These are phyloP conservation scores for Phyllosticta capitalensis DNA, from an alignment of 2,329 filamentous ascomycete genomes.

Conservation along the genomic window DNA sequence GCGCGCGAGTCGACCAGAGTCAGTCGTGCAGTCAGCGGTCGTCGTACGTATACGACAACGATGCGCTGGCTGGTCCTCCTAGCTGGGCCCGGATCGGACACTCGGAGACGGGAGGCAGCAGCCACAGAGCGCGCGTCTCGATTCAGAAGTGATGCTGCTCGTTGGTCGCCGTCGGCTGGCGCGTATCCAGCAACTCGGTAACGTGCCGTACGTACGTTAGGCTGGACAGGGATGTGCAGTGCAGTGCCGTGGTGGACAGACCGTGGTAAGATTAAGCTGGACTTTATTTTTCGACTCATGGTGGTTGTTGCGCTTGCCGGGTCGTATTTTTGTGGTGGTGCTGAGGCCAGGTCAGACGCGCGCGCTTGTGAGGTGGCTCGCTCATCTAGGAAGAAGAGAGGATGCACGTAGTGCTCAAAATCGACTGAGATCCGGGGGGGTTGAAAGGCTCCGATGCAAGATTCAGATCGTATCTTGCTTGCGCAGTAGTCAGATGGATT, in stretches of 20 bases:
- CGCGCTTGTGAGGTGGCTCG: too few relatives aligned
- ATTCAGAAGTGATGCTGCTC: neutral
- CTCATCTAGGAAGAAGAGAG: neutral
- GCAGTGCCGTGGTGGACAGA: neutral
- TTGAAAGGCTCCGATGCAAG: neutral
- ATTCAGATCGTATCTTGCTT: neutral
- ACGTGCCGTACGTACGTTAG: neutral
- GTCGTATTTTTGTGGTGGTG: neutral
- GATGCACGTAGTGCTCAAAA: neutral
- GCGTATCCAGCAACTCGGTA: neutral
- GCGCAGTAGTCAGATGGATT: too few relatives aligned
- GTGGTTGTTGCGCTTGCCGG: neutral
- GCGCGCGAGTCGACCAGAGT: neutral
- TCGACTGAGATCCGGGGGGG: neutral
- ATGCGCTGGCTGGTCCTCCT: neutral
- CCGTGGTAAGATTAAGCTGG: neutral
- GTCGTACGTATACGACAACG: neutral
- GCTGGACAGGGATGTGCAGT: neutral
- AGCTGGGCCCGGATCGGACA: neutral
- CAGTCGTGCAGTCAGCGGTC: neutral
- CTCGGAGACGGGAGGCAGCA: too few relatives aligned
- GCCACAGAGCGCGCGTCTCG: neutral
- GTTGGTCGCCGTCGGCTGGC: neutral
- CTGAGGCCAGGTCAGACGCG: neutral
- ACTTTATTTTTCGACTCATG: neutral